These are phyloP conservation scores for Eucalyptus polybractea DNA, from an alignment of 345 rosid species.

Conservation along the genomic window DNA sequence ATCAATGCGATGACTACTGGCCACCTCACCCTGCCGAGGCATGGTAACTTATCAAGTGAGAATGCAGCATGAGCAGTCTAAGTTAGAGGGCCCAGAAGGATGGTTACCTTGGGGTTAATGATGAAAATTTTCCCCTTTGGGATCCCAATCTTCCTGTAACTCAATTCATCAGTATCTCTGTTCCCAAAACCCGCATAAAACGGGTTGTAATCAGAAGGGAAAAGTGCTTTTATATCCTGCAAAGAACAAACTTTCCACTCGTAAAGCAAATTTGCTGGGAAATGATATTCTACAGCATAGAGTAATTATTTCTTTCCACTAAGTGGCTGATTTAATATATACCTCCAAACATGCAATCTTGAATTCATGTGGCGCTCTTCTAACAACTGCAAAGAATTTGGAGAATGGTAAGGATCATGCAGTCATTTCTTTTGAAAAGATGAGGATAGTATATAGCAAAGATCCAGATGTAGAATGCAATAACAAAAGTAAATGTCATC, in stretches of 20 bases:
- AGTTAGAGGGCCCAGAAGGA: neutral
- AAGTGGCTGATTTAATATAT: neutral
- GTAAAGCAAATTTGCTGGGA: neutral
- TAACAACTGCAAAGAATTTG: slow-evolving; percentile 42
- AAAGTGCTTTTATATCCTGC: slow-evolving; percentile 81
- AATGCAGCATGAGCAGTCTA: neutral
- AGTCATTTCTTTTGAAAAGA: neutral
- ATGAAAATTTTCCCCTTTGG: slow-evolving; percentile 89
- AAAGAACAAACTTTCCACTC: neutral
- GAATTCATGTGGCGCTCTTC: slow-evolving; percentile 95
- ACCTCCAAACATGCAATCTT: slow-evolving; percentile 95
- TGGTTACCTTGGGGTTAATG: slow-evolving; percentile 77
- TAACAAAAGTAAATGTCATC: neutral
- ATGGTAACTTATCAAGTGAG: neutral
- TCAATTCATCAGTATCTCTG: slow-evolving; percentile 86
- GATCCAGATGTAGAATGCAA: neutral
- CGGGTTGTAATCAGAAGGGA: slow-evolving; percentile 81
- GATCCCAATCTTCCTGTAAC: slow-evolving; percentile 83
- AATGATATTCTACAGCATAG: neutral
- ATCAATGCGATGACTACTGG: slow-evolving; percentile 64
- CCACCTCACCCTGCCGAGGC: slow-evolving; percentile 74
- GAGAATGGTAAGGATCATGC: neutral
- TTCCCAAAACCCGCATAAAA: slow-evolving; percentile 93
- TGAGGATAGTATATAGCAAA: neutral
- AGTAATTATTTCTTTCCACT: neutral